phyloP scores from a whole-genome alignment of 1,284 basidiomycete species.

The Phellinidium pouzarii region DNA sequence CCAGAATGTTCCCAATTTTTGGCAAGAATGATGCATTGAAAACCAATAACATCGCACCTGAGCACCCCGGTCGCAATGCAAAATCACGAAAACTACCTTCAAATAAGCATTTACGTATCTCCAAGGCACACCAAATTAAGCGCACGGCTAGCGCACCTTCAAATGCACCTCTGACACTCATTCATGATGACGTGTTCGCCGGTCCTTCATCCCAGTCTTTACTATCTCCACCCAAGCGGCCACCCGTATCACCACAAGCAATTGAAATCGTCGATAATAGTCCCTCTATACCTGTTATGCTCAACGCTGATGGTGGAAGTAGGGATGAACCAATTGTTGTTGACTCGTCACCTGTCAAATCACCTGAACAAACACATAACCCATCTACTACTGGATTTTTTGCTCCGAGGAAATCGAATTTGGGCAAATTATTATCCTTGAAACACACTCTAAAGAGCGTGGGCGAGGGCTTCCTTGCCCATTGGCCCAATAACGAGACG shows the following conservation, averaged over 20 bases:
- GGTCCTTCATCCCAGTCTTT: conserved; percentile 11
- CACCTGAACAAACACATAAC: background rate
- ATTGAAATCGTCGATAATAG: background rate
- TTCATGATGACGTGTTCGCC: background rate
- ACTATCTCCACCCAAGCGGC: background rate
- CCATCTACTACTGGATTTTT: conserved; percentile 5
- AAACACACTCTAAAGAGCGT: conserved; percentile 10
- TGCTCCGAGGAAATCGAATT: conserved; percentile 9
- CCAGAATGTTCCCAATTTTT: conserved; percentile 8
- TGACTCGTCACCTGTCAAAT: conserved; percentile 32
- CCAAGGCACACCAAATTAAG: background rate
- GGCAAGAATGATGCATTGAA: background rate
- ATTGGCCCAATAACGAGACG: conserved; percentile 44
- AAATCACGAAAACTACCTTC: background rate
- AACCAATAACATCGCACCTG: background rate
- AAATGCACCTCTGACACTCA: background rate
- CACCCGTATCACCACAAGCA: background rate
- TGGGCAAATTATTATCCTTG: background rate
- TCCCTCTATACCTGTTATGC: background rate
- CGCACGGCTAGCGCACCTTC: background rate
- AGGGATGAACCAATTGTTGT: conserved; percentile 39
- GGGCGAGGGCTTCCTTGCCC: conserved; percentile 25
- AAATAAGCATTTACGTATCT: background rate
- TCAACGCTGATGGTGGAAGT: conserved; percentile 24
- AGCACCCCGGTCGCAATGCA: background rate